These are phyloP conservation scores for Eleusine indica DNA, from an alignment of 176 grass and related monocot genomes.

Conservation along the genomic window DNA sequence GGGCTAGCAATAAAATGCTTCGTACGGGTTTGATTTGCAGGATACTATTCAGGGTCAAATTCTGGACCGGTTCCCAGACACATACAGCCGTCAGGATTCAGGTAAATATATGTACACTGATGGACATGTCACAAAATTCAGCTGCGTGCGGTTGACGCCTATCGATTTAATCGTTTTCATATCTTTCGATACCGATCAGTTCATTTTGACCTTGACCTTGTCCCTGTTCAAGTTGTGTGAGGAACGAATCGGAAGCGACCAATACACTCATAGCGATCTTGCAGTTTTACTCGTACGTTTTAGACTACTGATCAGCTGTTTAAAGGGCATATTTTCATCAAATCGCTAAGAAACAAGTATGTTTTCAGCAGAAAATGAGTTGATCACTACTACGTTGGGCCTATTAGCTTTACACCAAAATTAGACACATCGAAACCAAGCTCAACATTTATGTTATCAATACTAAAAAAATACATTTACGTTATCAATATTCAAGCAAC, in stretches of 20 bases:
- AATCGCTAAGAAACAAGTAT: not conserved
- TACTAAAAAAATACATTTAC: not conserved
- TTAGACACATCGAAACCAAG: not conserved
- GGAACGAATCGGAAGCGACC: not conserved
- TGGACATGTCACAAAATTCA: too few species aligned
- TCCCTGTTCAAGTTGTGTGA: not conserved
- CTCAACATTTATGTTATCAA: not conserved
- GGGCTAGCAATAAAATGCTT: slow-evolving; percentile 6
- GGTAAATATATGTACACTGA: not conserved
- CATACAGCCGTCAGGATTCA: not conserved
- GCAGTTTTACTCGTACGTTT: not conserved
- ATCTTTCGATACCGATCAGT: not conserved
- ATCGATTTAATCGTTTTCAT: not conserved
- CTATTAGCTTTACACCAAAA: not conserved
- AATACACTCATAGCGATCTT: not conserved
- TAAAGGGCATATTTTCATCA: not conserved
- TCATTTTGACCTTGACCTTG: not conserved
- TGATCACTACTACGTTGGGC: not conserved
- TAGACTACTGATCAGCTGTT: not conserved
- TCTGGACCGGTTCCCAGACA: not conserved
- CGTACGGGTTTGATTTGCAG: not conserved
- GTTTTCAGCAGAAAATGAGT: not conserved
- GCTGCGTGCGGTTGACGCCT: not conserved
- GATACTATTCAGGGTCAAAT: slow-evolving; percentile 8
- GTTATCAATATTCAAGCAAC: not conserved